Base-by-base conservation (phyloP, 495 filamentous ascomycete genomes). In the Talaromyces trachyspermus region DNA sequence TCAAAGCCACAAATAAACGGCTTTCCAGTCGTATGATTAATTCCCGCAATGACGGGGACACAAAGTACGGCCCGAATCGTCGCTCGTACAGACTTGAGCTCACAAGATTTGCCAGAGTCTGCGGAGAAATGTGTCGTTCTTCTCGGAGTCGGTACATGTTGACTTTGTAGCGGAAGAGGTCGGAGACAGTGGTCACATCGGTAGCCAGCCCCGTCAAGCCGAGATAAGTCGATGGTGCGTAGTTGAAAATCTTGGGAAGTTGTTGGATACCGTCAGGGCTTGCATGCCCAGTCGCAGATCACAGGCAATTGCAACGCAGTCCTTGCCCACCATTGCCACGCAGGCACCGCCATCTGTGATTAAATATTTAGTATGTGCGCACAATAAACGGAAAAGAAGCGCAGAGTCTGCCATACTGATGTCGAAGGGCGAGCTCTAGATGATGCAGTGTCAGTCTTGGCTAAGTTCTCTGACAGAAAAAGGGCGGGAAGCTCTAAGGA, bases 71-170 rank as follows among this genome's bases (percentile, higher is more conserved):
- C 38, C 92, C 94, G 69, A 98, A 98, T 52, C 92, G 81, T 54
- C 77, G 80, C 77, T 98, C 92, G 73, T 98, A 98, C 59, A 98
- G 74, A 49, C 76, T 81, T 50, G 79, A 85, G 61, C 81, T 88
- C 58, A 98, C 91, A 43, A 98, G 81, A 73, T 97, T 95, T 61
- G 92, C 91, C 70, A 97, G 83, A 38, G 92, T 98, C 68, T 86
- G 76, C 15, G 92, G 92, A 32, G 86, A 83, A 72, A 97, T 96
- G 69, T 86, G 76, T 54, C 92, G 89, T 74, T 97, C 92, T 72
- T 98, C 92, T 58, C 92, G 88, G 56, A 98, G 81, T 30, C 92
- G 88, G 80, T 98, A 98, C 88, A 98, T 90, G 77, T 98, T 98
- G 58, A 95, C 89, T 75, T 98, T 98, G 78, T 92, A 96, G 59